Percentiles rank a stretch among this genome's conserved stretches.
Evolutionary conservation across 306 rosid species (phyloP).

Genomic region (Sesbania bispinosa): DNA sequence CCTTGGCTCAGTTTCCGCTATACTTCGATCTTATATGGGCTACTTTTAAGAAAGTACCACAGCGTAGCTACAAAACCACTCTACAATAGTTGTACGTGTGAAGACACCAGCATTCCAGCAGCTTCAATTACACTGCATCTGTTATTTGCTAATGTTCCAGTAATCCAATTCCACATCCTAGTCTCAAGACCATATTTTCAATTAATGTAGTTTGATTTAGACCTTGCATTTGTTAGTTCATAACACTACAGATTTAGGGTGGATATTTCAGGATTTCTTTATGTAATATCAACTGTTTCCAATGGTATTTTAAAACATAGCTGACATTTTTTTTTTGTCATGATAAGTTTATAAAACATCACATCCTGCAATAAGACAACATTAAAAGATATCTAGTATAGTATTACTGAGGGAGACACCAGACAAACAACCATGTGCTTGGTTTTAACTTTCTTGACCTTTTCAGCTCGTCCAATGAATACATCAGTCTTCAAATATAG

Average conservation of each 20-base stretch:
- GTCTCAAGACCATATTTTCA: neutral
- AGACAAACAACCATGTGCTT: neutral
- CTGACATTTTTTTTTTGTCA: neutral
- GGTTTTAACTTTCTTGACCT: conserved; percentile 48
- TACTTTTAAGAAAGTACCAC: conserved; percentile 36
- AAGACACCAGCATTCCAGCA: neutral
- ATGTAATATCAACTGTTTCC: neutral
- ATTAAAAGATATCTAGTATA: neutral
- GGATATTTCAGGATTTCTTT: neutral
- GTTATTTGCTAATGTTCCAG: neutral
- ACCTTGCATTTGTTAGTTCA: neutral
- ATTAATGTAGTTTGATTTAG: neutral
- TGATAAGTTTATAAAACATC: neutral
- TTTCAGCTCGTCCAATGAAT: conserved; percentile 40
- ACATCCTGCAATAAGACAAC: neutral
- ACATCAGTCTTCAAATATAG: conserved; percentile 31
- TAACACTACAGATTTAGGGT: neutral
- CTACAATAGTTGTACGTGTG: neutral
- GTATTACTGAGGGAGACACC: neutral
- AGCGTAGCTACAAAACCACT: conserved; percentile 31
- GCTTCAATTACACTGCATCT: neutral
- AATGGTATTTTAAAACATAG: neutral
- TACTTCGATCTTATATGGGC: conserved; percentile 45
- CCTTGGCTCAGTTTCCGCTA: conserved; percentile 40
- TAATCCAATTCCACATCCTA: neutral